Evolutionary conservation across 2,329 filamentous ascomycete genomes (phyloP).

Genomic region (Alternaria rosae): DNA sequence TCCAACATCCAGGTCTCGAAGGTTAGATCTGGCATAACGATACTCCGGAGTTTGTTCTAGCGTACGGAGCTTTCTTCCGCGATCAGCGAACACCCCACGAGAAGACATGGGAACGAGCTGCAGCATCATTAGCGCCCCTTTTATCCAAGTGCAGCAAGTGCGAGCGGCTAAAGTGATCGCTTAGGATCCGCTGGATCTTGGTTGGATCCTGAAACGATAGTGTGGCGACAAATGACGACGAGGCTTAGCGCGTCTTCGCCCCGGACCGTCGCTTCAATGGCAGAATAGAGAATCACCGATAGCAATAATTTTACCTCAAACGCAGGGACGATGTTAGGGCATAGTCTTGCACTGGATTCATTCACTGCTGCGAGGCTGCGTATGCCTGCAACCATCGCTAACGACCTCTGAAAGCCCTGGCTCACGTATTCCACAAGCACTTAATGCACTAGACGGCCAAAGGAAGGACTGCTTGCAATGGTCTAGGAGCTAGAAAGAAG

Average conservation of each 20-base stretch:
- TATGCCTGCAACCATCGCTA: neutral
- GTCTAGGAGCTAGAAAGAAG: too few species aligned
- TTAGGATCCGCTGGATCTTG: constrained; percentile 4
- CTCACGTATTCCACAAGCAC: neutral
- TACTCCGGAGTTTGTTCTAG: neutral
- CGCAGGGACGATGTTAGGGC: neutral
- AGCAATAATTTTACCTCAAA: neutral
- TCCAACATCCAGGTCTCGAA: neutral
- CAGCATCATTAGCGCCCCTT: neutral
- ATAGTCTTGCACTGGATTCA: neutral
- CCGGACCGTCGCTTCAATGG: constrained; percentile 6
- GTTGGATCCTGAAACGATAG: constrained; percentile 12
- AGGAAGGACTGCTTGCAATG: neutral
- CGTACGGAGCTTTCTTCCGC: neutral
- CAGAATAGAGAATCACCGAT: neutral
- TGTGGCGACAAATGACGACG: neutral
- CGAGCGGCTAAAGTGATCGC: constrained; percentile 12
- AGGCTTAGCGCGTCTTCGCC: constrained; percentile 7
- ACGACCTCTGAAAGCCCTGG: neutral
- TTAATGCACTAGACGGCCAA: neutral
- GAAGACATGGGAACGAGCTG: neutral
- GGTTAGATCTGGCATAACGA: neutral
- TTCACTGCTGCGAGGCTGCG: neutral
- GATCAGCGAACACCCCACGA: constrained; percentile 2
- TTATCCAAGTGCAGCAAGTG: constrained; percentile 5